phyloP scores from a whole-genome alignment of 2,329 filamentous ascomycete species.

The Ophiostoma ips region DNA sequence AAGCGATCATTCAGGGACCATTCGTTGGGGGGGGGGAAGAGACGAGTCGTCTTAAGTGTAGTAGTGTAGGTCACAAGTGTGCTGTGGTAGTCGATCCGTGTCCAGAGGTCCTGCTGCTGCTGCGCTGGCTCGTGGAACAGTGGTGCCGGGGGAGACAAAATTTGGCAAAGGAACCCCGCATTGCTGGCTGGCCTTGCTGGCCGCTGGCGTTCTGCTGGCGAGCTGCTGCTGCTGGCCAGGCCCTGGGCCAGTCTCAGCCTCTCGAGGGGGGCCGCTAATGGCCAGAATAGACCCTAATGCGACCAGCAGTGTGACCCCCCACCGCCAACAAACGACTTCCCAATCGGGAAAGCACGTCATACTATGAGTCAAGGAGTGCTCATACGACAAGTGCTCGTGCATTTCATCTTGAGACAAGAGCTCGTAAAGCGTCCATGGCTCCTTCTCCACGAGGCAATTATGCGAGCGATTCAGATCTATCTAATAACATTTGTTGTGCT shows the following conservation, averaged over 20 bases:
- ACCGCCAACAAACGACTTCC: no score
- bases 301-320: no score
- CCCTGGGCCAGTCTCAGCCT: no score
- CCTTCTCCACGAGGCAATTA: background rate
- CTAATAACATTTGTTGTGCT: no score
- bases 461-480: no score
- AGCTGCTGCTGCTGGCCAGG: background rate
- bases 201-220: background rate
- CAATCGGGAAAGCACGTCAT: background rate
- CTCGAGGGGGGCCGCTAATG: no score
- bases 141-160: background rate
- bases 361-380: background rate
- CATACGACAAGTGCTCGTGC: no score
- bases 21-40: background rate
- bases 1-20: background rate
- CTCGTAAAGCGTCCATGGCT: background rate
- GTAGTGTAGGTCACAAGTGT: no score
- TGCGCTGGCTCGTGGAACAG: background rate
- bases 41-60: no score
- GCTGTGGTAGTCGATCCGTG: no score
- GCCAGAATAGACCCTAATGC: background rate
- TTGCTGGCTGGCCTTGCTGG: no score
- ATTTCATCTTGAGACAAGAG: background rate
- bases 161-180: conserved; percentile 1
- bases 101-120: background rate